Percentiles rank a stretch among this genome's conserved stretches.
phyloP scores from a whole-genome alignment of 192 early-diverging fungal species.

The Coemansia sp. region DNA sequence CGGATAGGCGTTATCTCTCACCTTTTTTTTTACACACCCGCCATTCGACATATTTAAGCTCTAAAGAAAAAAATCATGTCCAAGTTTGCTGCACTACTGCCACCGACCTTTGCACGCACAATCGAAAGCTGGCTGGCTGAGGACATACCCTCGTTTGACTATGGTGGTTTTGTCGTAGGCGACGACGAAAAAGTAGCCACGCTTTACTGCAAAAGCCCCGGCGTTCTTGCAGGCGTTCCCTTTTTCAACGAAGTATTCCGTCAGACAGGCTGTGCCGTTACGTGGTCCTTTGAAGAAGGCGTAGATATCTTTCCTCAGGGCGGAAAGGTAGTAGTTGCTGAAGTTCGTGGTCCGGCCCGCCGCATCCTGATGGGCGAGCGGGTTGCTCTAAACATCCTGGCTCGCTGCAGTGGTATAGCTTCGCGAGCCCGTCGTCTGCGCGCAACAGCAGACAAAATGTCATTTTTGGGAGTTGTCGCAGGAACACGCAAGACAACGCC shows the following conservation, averaged over 20 bases:
- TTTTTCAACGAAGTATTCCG: slow-evolving; percentile 95
- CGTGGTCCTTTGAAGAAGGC: slow-evolving; percentile 84
- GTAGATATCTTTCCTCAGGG: slow-evolving; percentile 69
- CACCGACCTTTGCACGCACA: slow-evolving; percentile 66
- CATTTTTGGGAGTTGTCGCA: slow-evolving; percentile 84
- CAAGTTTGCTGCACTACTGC: slow-evolving; percentile 68
- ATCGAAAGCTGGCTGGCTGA: slow-evolving; percentile 87
- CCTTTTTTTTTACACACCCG: neutral
- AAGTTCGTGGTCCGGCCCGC: slow-evolving; percentile 79
- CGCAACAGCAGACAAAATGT: slow-evolving; percentile 63
- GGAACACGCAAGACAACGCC: slow-evolving; percentile 98
- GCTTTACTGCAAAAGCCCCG: slow-evolving; percentile 84
- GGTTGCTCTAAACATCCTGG: slow-evolving; percentile 90
- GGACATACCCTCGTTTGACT: slow-evolving; percentile 97
- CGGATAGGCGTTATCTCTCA: neutral
- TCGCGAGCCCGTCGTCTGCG: slow-evolving; percentile 53
- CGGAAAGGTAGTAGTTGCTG: slow-evolving; percentile 60
- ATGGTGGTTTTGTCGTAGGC: slow-evolving; percentile 96
- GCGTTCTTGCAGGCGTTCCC: slow-evolving; percentile 89
- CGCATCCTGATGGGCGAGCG: slow-evolving; percentile 90
- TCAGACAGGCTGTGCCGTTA: slow-evolving; percentile 86
- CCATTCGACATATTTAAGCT: neutral
- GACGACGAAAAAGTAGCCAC: slow-evolving; percentile 77
- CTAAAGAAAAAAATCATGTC: slow-evolving; percentile 20
- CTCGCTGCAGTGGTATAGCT: slow-evolving; percentile 92